Conservation (phyloP, 768 basidiomycete species). For the Leccinum subtestaceum region DNA sequence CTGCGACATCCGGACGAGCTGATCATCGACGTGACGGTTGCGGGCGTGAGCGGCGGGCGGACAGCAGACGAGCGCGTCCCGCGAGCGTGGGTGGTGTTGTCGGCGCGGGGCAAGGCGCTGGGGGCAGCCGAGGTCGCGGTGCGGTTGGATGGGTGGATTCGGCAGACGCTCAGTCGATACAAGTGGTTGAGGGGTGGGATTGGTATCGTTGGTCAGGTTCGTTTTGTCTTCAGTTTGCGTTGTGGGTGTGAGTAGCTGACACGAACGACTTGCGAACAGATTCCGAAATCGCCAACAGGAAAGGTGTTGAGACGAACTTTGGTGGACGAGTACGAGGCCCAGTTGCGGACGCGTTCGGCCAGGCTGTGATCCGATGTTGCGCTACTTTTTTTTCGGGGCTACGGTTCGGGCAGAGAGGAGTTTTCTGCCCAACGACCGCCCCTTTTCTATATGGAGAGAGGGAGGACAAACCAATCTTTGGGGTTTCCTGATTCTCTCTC, state of each 20-base stretch:
- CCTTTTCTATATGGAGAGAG: not conserved
- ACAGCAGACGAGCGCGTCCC: constrained; percentile 73
- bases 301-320: constrained; percentile 64
- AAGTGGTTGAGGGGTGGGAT: constrained; percentile 79
- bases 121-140: constrained; percentile 42
- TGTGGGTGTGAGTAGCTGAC: not conserved
- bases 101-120: constrained; percentile 46
- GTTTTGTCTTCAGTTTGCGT: constrained; percentile 14
- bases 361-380: constrained; percentile 20
- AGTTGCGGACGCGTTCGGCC: constrained; percentile 16
- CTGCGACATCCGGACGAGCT: constrained; percentile 59
- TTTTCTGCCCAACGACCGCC: not conserved
- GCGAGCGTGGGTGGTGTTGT: constrained; percentile 76
- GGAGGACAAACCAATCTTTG: not conserved
- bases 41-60: constrained; percentile 70
- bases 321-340: constrained; percentile 54
- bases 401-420: not conserved
- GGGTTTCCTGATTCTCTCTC: not conserved
- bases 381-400: not conserved
- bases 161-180: constrained; percentile 63
- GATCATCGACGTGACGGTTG: constrained; percentile 65
- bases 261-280: constrained; percentile 32
- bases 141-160: constrained; percentile 59
- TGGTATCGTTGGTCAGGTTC: constrained; percentile 58
- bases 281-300: constrained; percentile 73